A percentile compares a stretch with the other conserved stretches of the same genome.
Evolutionary conservation across 2,329 filamentous ascomycete species (phyloP).

Genomic region (Aspergillus intermedius): DNA sequence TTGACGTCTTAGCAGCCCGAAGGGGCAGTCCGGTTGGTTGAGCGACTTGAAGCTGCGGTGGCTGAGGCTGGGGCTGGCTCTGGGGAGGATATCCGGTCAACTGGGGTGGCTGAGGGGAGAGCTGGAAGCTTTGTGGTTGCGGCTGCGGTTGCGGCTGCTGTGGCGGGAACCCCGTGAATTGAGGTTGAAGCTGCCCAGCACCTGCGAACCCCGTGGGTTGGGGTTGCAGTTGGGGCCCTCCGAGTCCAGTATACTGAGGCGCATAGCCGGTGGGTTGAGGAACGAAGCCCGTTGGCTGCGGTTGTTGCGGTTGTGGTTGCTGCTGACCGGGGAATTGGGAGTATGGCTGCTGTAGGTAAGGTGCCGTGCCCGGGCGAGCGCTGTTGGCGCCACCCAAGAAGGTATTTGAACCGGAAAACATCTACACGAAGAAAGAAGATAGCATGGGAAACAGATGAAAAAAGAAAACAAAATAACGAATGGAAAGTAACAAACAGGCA

Average conservation of each 20-base stretch:
- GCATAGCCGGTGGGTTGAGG: constrained; percentile 52
- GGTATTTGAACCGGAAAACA: constrained; percentile 87
- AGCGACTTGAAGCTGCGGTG: constrained; percentile 35
- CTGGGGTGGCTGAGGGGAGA: constrained; percentile 51
- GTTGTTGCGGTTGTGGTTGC: constrained; percentile 48
- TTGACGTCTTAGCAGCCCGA: constrained; percentile 56
- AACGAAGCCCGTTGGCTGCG: constrained; percentile 47
- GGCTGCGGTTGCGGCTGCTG: constrained; percentile 26
- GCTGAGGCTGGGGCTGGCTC: constrained; percentile 31
- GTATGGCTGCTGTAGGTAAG: constrained; percentile 47
- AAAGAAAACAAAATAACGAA: constrained; percentile 17
- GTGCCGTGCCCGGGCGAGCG: constrained; percentile 62
- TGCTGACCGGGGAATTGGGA: constrained; percentile 38
- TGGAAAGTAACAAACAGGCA: constrained; percentile 15
- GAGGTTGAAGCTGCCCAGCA: constrained; percentile 37
- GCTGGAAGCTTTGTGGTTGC: constrained; percentile 42
- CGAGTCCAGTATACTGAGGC: constrained; percentile 50
- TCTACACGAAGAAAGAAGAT: constrained; percentile 37
- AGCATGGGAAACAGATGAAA: constrained; percentile 19
- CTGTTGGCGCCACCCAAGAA: constrained; percentile 74
- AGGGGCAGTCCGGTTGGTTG: constrained; percentile 41
- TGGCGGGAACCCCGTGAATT: constrained; percentile 44
- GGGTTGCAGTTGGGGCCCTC: constrained; percentile 51
- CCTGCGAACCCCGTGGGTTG: constrained; percentile 62
- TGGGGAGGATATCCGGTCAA: constrained; percentile 53